Evolutionary conservation across 768 basidiomycete species (phyloP).

Genomic region (Tulasnella sp.): DNA sequence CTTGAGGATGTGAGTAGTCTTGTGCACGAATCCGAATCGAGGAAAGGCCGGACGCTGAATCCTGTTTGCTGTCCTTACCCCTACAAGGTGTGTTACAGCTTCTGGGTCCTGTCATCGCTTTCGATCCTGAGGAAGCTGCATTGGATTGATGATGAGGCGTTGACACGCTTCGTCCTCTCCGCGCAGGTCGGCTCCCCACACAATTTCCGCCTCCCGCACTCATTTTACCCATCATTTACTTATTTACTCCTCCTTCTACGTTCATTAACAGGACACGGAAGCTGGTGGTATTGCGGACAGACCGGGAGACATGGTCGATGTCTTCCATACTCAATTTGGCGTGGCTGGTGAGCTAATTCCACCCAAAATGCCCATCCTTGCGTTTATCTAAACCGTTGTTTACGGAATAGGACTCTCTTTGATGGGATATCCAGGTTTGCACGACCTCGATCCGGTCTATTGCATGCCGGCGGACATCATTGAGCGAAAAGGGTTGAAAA

Average conservation of each 20-base stretch:
- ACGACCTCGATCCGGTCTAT: conserved; percentile 86
- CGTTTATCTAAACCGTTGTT: no score
- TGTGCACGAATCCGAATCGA: neutral
- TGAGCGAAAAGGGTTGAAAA: conserved; percentile 55
- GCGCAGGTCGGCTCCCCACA: conserved; percentile 61
- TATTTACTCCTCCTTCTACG: neutral
- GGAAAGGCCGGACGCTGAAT: neutral
- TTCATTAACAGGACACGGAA: conserved; percentile 77
- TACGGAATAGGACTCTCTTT: conserved; percentile 60
- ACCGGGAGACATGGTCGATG: conserved; percentile 87
- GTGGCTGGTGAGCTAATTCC: conserved; percentile 51
- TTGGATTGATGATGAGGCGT: conserved; percentile 81
- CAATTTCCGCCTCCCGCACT: no score
- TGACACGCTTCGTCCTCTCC: conserved; percentile 73
- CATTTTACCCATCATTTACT: no score
- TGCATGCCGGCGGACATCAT: conserved; percentile 85
- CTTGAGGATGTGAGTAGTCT: conserved; percentile 69
- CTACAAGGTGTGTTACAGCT: conserved; percentile 89
- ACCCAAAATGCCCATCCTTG: neutral
- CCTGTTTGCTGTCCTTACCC: neutral
- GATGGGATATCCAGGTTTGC: conserved; percentile 73
- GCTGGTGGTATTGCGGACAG: conserved; percentile 90
- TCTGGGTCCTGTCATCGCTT: conserved; percentile 87
- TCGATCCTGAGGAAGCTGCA: conserved; percentile 70
- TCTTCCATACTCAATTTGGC: conserved; percentile 95